phyloP scores from a whole-genome alignment of 208 protist genomes.

The Crithidia fasciculata region DNA sequence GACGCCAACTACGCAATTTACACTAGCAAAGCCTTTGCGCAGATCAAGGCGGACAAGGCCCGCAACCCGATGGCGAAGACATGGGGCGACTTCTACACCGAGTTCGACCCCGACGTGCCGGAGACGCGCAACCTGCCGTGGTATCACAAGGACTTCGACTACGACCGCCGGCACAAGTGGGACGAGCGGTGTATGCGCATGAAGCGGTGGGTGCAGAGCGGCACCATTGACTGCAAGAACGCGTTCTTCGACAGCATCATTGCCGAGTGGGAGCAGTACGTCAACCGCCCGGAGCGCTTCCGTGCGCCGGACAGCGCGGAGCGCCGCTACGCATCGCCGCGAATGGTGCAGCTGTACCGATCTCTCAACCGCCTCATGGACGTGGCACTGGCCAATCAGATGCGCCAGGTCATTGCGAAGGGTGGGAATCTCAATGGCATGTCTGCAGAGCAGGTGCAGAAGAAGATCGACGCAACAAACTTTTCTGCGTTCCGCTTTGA shows the following conservation, averaged over 20 bases:
- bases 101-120: constrained; percentile 87
- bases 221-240: constrained; percentile 81
- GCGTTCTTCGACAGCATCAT: constrained; percentile 87
- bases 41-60: constrained; percentile 78
- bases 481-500: constrained; percentile 70
- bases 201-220: constrained; percentile 92
- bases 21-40: constrained; percentile 61
- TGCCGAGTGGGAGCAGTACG: constrained; percentile 91
- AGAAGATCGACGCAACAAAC: constrained; percentile 50
- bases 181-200: constrained; percentile 93
- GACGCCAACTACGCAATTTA: constrained; percentile 83
- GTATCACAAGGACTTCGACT: constrained; percentile 91
- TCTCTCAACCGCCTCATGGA: constrained; percentile 86
- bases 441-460: constrained; percentile 60
- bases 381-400: constrained; percentile 79
- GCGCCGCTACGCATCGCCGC: constrained; percentile 78
- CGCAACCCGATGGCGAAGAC: constrained; percentile 86
- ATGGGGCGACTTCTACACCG: constrained; percentile 87
- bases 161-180: constrained; percentile 91
- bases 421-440: constrained; percentile 41
- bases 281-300: constrained; percentile 88
- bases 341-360: constrained; percentile 91
- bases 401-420: constrained; percentile 37
- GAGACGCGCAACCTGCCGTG: constrained; percentile 85
- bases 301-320: constrained; percentile 77